Base-by-base conservation (phyloP, 495 filamentous ascomycete species). In the Amphirosellinia nigrospora region DNA sequence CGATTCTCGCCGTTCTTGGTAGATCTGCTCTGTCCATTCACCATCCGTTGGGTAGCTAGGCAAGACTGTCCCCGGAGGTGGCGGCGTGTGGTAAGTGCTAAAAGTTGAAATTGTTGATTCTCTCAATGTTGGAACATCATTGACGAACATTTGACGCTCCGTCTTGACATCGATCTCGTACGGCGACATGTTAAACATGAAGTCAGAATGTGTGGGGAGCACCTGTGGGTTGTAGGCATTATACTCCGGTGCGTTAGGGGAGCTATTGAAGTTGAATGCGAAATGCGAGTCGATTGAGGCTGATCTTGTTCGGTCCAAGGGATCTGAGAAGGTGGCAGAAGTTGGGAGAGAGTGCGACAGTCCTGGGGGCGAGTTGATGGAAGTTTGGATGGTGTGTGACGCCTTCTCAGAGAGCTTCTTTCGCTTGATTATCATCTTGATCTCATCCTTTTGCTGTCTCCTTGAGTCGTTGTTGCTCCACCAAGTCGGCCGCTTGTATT, bases 151-250 rank as follows among this genome's bases (percentile, higher is more conserved):
- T 77, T 98, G 94, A 71, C 94, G 87, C 80, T 97, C 94, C 0
- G 96, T 98, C 85, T 92, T 94, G 82, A 98, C 91, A 78, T 99
- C 96, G 69, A 98, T 90, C 78, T 98, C 95, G 77, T 96, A 98
- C 0, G 94, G 93, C 21, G 90, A 86, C 81, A 87, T 90, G 77
- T 72, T 83, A 56, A 82, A 84, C 82, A 85, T 84, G 78, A 83
- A 86, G 34, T 85, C 82, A 63, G 76, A 72, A 34, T 79, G 77
- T 28, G 76, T 76, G 26, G 76, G 72, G 56, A 78, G 71, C 64
- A 84, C 71, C 72, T 83, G 86, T 58, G 85, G 84, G 69, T 86
- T 86, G 80, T 89, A 92, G 56, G 86, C 77, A 19, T 89, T 86
- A 78, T 88, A 92, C 52, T 91, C 88, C 60, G 83, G 74, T 46